Base-by-base conservation (phyloP, 1,139 yeast genomes). In the Eremothecium gossypii region DNA sequence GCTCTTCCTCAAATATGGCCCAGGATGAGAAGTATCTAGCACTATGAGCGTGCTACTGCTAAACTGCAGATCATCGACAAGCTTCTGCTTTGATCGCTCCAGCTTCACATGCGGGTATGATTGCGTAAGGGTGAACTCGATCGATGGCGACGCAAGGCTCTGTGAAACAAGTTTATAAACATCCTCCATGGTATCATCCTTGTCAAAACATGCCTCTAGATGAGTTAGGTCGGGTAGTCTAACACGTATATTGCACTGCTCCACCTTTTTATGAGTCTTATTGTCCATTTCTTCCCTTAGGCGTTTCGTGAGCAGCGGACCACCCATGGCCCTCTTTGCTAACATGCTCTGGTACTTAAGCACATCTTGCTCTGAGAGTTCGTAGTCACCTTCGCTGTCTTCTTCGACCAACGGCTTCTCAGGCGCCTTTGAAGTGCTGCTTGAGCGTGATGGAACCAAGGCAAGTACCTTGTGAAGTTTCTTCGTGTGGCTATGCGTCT, bases 201-300 rank as follows among this genome's bases (percentile, higher is more conserved):
- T 67, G 17, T 60, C 58, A 38, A 75, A 69, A 39, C 67, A 61
- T n/a, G 72, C 59, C 46, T 76, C 77, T n/a, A 77, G 54, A 27
- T 68, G 65, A 4, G 70, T 58, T 26, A 71, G 62, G 57, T 77
- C 79, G 1, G 82, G 81, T 47, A 77, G 76, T 47, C 69, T 69
- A 28, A 77, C 52, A 40, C 83, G 60, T 8, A 77, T 63, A 23
- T 65, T 61, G 30, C 65, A 56, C n/a, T 58, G 55, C 3, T 48
- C 47, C 2, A 60, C 45, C 14, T 49, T 48, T 10, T 46, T 48
- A 5, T 49, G 31, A 20, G 20, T 40, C 41, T 17, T 43, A 39
- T 38, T 52, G 39, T 23, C 43, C 49, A 37, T 51, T 51, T 41
- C 53, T 51, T 49, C 64, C 57, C 44, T 59, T 57, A 45, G 61